Conservation (phyloP, 1,284 basidiomycete species). For the Cryptococcus sp. region DNA sequence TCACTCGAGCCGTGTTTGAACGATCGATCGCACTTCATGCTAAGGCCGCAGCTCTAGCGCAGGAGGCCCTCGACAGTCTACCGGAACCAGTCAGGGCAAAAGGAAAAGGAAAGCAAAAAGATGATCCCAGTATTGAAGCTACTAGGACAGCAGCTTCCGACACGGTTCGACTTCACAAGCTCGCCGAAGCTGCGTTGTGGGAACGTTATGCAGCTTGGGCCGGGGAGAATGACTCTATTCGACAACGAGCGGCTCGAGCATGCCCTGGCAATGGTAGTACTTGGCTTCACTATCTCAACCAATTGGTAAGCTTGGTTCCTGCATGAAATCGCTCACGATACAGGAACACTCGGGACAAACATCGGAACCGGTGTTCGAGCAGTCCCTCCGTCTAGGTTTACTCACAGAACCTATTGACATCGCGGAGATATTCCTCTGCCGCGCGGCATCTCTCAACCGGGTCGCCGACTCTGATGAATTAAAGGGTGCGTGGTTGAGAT, state of each 20-base stretch:
- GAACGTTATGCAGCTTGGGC: constrained; percentile 28
- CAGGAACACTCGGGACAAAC: constrained; percentile 15
- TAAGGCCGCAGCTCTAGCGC: constrained; percentile 52
- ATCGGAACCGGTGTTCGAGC: neutral
- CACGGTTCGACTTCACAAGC: constrained; percentile 30
- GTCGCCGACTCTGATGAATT: too few relatives aligned
- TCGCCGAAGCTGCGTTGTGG: constrained; percentile 40
- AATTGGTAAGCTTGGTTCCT: constrained; percentile 11
- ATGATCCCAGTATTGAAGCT: constrained; percentile 9
- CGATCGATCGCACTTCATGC: constrained; percentile 61
- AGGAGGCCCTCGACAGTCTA: constrained; percentile 44
- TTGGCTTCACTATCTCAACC: constrained; percentile 20
- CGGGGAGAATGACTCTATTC: neutral
- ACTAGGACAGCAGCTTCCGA: constrained; percentile 52
- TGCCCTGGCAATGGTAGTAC: constrained; percentile 33
- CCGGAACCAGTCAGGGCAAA: constrained; percentile 36
- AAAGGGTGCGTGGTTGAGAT: neutral
- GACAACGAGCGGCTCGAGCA: constrained; percentile 23
- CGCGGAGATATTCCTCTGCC: constrained; percentile 44
- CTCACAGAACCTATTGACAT: constrained; percentile 8
- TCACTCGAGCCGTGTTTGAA: constrained; percentile 66
- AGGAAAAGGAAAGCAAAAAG: constrained; percentile 50
- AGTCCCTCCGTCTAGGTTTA: constrained; percentile 14
- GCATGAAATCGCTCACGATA: neutral
- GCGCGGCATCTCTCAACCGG: constrained; percentile 13